Evolutionary conservation across 2,329 filamentous ascomycete genomes (phyloP), one percentile per base, ranked within the genome.

Genomic region (Aspergillus chevalieri): DNA sequence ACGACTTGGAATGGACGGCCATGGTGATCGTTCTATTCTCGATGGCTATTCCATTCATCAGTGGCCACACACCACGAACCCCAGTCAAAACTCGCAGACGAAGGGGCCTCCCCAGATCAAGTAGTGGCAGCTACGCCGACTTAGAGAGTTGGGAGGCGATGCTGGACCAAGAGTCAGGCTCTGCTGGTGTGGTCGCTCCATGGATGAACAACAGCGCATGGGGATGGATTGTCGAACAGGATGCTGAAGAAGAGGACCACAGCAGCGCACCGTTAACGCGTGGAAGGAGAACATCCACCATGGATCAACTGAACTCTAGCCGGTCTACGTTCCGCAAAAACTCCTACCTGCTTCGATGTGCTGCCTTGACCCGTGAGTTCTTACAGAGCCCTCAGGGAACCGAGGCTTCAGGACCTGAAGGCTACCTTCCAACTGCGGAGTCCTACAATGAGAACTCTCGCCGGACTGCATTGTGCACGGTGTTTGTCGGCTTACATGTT

Each of bases 401-500:
- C 22, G 70, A 71, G 33, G 78, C 79, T 4, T 72, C 81, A 46
- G 74, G 73, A n/a, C 60, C 68, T 4, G 69, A 76, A 8, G 85
- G 85, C 1, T 87, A 84, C 60, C 73, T 91, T 48, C 85, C 87
- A 24, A 87, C 84, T 0, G 80, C 68, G 28, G 66, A 61, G 54
- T 70, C 78, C 46, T 79, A 75, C 48, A 73, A 78, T 34, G 71
- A 73, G 46, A 80, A 81, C 49, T 75, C 77, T 45, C 79, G 83
- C 41, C 76, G 79, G 49, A 84, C 83, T 48, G 77, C 86, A 30
- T 73, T 85, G 64, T 80, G 87, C 61, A 77, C 87, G 46, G 79
- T 92, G 34, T 74, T 94, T 55, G 74, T 84, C 36, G 86, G 82
- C 1, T 74, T 98, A 10, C 93, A 98, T 70, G 75, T 97, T 3